Evolutionary conservation across 2,329 filamentous ascomycete genomes (phyloP).

Genomic region (Colletotrichum coccodes): DNA sequence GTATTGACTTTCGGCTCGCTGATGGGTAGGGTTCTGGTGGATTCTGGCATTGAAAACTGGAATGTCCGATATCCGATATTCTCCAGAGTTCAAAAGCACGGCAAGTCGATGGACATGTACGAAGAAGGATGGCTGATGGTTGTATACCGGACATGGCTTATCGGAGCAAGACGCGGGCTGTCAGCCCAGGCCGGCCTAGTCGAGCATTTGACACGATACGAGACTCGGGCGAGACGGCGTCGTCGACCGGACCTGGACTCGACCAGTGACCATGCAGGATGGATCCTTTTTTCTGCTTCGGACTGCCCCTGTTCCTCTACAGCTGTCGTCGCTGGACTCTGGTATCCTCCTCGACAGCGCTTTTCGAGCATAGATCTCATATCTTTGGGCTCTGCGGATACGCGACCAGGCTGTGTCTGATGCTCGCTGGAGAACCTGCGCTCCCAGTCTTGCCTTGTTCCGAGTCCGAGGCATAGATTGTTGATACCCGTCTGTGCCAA

Average conservation of each 20-base stretch:
- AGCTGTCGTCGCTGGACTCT: background rate
- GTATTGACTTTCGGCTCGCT: background rate
- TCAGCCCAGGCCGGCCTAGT: background rate
- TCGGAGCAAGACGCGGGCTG: background rate
- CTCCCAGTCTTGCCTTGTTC: background rate
- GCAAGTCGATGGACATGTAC: background rate
- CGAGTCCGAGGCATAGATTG: too few relatives aligned
- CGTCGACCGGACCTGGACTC: background rate
- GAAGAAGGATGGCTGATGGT: background rate
- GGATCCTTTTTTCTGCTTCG: background rate
- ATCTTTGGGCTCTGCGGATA: background rate
- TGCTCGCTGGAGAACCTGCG: background rate
- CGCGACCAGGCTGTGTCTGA: background rate
- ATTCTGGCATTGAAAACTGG: background rate
- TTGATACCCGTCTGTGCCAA: constrained; percentile 5
- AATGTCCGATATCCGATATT: background rate
- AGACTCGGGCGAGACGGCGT: background rate
- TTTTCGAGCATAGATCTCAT: constrained; percentile 8
- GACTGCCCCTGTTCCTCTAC: background rate
- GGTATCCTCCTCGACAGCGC: constrained; percentile 12
- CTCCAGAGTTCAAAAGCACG: background rate
- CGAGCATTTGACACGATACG: background rate
- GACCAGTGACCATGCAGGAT: background rate
- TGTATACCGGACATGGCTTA: background rate
- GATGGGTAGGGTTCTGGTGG: background rate